Evolutionary conservation across 768 basidiomycete species (phyloP).

Genomic region (Mycena crocata): DNA sequence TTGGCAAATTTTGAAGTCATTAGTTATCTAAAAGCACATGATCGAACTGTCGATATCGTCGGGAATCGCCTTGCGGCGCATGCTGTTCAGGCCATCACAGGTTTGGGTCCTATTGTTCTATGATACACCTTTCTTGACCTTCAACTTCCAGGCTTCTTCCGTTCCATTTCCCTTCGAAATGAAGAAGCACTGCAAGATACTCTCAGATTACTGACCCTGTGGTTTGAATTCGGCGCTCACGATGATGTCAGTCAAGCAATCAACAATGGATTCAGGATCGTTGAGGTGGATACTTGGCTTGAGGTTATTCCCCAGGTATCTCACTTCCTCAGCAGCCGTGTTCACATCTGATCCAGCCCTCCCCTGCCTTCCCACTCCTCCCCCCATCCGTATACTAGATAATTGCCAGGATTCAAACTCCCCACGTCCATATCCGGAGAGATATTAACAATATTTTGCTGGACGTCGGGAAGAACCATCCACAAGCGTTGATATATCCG

Average conservation of each 20-base stretch:
- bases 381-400: slow-evolving; percentile 75
- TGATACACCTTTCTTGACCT: slow-evolving; percentile 1
- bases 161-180: slow-evolving; percentile 90
- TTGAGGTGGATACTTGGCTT: slow-evolving; percentile 98
- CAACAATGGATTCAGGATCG: slow-evolving; percentile 84
- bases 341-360: slow-evolving; percentile 10
- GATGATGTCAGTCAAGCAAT: slow-evolving; percentile 92
- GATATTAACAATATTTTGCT: slow-evolving; percentile 90
- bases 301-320: slow-evolving; percentile 97
- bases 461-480: slow-evolving; percentile 96
- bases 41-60: slow-evolving; percentile 66
- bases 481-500: slow-evolving; percentile 96
- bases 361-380: no score
- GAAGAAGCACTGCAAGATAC: slow-evolving; percentile 96
- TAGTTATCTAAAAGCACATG: slow-evolving; percentile 72
- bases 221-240: slow-evolving; percentile 97
- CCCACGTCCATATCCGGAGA: slow-evolving; percentile 84
- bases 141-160: slow-evolving; percentile 82
- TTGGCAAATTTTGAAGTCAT: slow-evolving; percentile 96
- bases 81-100: slow-evolving; percentile 93
- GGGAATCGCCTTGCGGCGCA: slow-evolving; percentile 78
- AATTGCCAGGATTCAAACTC: slow-evolving; percentile 98
- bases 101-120: slow-evolving; percentile 49
- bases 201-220: slow-evolving; percentile 90
- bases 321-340: neutral